These are phyloP conservation scores for Tephrocybe sp. DNA, from an alignment of 768 basidiomycete species.

Conservation along the genomic window DNA sequence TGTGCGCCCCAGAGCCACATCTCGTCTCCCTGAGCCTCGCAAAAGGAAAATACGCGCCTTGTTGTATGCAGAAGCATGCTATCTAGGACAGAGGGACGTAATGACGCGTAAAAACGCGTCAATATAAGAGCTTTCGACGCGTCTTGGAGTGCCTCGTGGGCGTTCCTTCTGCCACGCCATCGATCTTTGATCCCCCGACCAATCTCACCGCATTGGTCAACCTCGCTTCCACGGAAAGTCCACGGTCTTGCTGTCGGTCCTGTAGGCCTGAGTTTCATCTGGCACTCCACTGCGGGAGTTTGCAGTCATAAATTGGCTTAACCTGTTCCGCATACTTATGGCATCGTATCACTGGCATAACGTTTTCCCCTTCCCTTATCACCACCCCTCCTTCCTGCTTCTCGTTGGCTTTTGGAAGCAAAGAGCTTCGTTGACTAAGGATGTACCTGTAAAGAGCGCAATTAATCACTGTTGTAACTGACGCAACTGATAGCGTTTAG, in stretches of 20 bases:
- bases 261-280: background rate
- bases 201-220: conserved; percentile 26
- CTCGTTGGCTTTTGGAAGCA: background rate
- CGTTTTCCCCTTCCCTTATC: background rate
- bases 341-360: background rate
- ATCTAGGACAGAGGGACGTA: conserved; percentile 22
- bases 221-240: conserved; percentile 22
- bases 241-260: background rate
- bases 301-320: conserved; percentile 2
- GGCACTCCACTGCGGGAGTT: background rate
- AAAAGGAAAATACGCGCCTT: conserved; percentile 12
- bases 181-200: conserved; percentile 20
- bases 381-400: background rate
- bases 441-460: conserved; percentile 1
- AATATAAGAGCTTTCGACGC: conserved; percentile 14
- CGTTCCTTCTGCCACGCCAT: conserved; percentile 17
- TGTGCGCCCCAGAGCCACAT: conserved; percentile 3
- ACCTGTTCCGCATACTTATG: background rate
- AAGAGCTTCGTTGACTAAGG: conserved; percentile 10
- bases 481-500: conserved; percentile 3
- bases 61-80: conserved; percentile 1
- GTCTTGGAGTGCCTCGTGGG: conserved; percentile 17
- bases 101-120: conserved; percentile 51
- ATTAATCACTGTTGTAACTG: conserved; percentile 4
- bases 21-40: conserved; percentile 1